Conservation (phyloP, 495 filamentous ascomycete species). For the Haplographium delicatum region DNA sequence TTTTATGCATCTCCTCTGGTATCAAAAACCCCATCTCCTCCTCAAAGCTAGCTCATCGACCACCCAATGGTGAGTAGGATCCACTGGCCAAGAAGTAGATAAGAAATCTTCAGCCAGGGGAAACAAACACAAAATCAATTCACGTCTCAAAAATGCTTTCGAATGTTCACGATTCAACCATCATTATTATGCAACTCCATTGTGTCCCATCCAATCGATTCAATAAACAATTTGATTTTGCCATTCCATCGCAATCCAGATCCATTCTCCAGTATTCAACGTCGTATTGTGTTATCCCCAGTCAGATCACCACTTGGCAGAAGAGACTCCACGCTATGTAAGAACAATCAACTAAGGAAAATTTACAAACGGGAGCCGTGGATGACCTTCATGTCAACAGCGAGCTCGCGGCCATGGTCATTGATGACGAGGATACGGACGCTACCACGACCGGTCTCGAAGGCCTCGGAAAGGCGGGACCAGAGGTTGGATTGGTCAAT, state of each 20-base stretch:
- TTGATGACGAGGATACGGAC: constrained; percentile 94
- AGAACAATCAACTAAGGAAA: constrained; percentile 12
- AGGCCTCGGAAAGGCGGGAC: constrained; percentile 74
- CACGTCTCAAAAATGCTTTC: too few species aligned
- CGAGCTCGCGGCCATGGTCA: constrained; percentile 90
- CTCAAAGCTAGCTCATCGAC: constrained; percentile 21
- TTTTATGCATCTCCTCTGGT: too few species aligned
- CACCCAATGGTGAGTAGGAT: constrained; percentile 10
- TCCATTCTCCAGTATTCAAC: constrained; percentile 8
- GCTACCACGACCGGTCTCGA: constrained; percentile 86
- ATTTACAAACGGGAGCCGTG: constrained; percentile 60
- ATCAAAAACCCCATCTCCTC: background rate
- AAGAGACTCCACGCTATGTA: constrained; percentile 20
- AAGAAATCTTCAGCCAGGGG: background rate
- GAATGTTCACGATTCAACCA: constrained; percentile 5
- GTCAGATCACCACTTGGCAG: constrained; percentile 13
- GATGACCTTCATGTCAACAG: constrained; percentile 98
- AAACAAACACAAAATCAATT: too few species aligned
- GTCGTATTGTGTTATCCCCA: constrained; percentile 2
- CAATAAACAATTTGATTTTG: constrained; percentile 14
- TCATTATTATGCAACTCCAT: constrained; percentile 22
- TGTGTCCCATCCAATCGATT: constrained; percentile 3
- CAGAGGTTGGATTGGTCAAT: constrained; percentile 89
- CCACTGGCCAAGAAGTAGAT: constrained; percentile 16
- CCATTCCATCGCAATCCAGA: constrained; percentile 8